Evolutionary conservation across 75 land plant species (phyloP).

Genomic region (Pseudotsuga menziesii): DNA sequence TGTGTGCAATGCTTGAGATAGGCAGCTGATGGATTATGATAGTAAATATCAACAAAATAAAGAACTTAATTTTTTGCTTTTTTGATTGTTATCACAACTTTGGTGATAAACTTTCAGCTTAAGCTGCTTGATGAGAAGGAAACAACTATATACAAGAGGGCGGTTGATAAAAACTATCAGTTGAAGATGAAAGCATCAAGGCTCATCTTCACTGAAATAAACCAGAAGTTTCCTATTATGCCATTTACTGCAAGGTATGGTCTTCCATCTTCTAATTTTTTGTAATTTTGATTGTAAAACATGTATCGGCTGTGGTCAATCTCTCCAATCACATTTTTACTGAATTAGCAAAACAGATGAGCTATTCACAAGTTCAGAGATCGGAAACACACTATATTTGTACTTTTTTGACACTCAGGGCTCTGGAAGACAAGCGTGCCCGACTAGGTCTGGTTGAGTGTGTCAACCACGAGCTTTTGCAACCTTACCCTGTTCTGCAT

Average conservation of each 20-base stretch:
- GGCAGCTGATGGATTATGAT: too few species aligned
- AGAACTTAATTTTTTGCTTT: too few species aligned
- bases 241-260: slow-evolving; percentile 92
- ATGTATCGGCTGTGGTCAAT: neutral
- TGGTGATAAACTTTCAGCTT: slow-evolving; percentile 50
- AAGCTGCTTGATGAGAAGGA: slow-evolving; percentile 96
- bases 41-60: too few species aligned
- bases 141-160: slow-evolving; percentile 96
- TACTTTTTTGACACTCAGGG: slow-evolving; percentile 33
- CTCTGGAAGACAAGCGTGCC: slow-evolving; percentile 96
- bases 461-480: slow-evolving; percentile 93
- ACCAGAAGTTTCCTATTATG: slow-evolving; percentile 94
- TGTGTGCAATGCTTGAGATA: too few species aligned
- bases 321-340: neutral
- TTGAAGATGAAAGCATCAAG: slow-evolving; percentile 97
- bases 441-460: slow-evolving; percentile 93
- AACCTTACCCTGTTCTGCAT: slow-evolving; percentile 99
- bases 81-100: slow-evolving; percentile 3
- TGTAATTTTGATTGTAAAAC: neutral
- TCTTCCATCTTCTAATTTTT: neutral
- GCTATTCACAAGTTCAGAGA: too few species aligned
- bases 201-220: slow-evolving; percentile 95
- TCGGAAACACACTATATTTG: too few species aligned
- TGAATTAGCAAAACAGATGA: neutral
- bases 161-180: slow-evolving; percentile 95